Percentiles rank a stretch among this genome's conserved stretches.
Evolutionary conservation across 306 rosid species (phyloP).

Genomic region (Crataegus laevigata): DNA sequence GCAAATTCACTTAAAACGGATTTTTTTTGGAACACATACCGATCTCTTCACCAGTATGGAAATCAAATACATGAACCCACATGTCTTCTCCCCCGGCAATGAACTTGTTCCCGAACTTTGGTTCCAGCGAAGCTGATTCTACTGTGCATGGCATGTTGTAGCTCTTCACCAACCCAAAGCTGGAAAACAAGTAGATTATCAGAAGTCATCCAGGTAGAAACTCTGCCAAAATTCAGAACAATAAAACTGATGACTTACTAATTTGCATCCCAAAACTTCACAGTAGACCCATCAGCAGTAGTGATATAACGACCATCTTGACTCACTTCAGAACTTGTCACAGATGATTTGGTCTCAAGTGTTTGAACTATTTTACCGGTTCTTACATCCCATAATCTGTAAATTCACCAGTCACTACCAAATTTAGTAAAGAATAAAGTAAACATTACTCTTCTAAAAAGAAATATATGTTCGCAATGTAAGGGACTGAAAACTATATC

Average conservation of each 20-base stretch:
- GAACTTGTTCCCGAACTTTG: slow-evolving; percentile 84
- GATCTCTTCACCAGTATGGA: slow-evolving; percentile 89
- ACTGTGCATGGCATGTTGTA: slow-evolving; percentile 88
- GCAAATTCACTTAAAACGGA: background rate
- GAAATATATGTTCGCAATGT: background rate
- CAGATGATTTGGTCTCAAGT: slow-evolving; percentile 82
- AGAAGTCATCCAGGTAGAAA: slow-evolving; percentile 18
- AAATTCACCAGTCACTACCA: slow-evolving; percentile 12
- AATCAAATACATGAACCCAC: slow-evolving; percentile 94
- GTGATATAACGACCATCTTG: slow-evolving; percentile 96
- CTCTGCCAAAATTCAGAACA: background rate
- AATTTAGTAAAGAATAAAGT: slow-evolving; percentile 2
- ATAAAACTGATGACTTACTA: slow-evolving; percentile 45
- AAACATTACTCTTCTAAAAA: background rate
- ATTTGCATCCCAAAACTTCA: slow-evolving; percentile 98
- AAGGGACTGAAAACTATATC: background rate
- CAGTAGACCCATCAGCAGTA: slow-evolving; percentile 92
- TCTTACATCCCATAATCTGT: slow-evolving; percentile 93
- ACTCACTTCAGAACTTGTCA: slow-evolving; percentile 98
- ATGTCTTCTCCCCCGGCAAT: slow-evolving; percentile 98
- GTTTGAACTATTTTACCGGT: slow-evolving; percentile 88
- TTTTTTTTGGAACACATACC: slow-evolving; percentile 34
- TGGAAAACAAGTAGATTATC: slow-evolving; percentile 21
- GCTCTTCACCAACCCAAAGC: slow-evolving; percentile 94
- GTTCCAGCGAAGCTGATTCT: slow-evolving; percentile 94